Evolutionary conservation across 2,329 filamentous ascomycete genomes (phyloP).

Genomic region (Cadophora sp.): DNA sequence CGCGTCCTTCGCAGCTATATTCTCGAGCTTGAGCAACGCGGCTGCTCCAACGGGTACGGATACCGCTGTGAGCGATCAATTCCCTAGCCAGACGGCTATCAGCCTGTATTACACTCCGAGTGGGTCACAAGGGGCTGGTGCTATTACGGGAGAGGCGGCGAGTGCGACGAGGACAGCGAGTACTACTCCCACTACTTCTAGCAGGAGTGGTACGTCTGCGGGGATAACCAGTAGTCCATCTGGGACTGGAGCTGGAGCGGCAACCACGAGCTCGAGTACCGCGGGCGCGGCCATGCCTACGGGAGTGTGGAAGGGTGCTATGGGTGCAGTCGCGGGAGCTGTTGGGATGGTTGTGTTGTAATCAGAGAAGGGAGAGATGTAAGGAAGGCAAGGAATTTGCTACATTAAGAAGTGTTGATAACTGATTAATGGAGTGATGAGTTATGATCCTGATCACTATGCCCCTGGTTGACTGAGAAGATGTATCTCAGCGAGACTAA

Average conservation of each 20-base stretch:
- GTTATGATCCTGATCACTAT: not conserved
- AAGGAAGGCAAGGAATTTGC: not conserved
- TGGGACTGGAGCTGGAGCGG: slow-evolving; percentile 4
- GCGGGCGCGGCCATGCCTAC: slow-evolving; percentile 40
- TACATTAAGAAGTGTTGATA: not conserved
- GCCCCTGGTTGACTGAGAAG: too few species aligned
- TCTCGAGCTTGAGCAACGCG: slow-evolving; percentile 41
- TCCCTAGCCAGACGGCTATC: slow-evolving; percentile 48
- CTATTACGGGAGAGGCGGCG: slow-evolving; percentile 50
- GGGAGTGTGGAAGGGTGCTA: slow-evolving; percentile 36
- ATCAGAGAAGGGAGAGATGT: not conserved
- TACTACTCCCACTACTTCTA: not conserved
- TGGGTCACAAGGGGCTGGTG: slow-evolving; percentile 48
- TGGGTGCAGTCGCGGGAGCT: slow-evolving; percentile 41
- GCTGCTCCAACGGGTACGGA: slow-evolving; percentile 43
- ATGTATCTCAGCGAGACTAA: too few species aligned
- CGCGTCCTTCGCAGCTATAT: slow-evolving; percentile 46
- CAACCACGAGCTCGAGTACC: slow-evolving; percentile 33
- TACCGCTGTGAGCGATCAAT: slow-evolving; percentile 45
- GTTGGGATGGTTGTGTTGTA: slow-evolving; percentile 43
- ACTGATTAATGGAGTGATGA: not conserved
- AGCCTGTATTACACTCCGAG: slow-evolving; percentile 52
- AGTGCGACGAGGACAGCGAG: slow-evolving; percentile 44
- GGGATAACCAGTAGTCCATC: not conserved
- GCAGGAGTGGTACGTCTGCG: not conserved